Conservation (phyloP, 1,139 yeast species). For the Barnettozyma hawaiiensis region DNA sequence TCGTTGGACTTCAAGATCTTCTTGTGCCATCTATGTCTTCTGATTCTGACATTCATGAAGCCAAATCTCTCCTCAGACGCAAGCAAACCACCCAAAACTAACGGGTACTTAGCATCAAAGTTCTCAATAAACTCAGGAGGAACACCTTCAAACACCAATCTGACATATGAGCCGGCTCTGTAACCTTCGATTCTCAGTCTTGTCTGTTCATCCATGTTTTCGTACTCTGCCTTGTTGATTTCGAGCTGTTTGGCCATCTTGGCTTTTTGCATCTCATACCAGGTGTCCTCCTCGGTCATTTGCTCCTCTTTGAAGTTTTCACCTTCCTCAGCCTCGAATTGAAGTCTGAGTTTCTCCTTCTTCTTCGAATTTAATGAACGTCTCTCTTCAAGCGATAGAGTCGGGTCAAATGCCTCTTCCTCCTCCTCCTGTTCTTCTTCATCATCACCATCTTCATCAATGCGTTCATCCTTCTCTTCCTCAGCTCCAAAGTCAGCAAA, state of each 20-base stretch:
- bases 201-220: slow-evolving; percentile 66
- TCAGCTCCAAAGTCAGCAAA: slow-evolving; percentile 57
- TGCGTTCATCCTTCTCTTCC: slow-evolving; percentile 39
- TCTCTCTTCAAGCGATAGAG: slow-evolving; percentile 54
- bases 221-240: slow-evolving; percentile 77
- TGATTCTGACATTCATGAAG: slow-evolving; percentile 83
- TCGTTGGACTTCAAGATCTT: slow-evolving; percentile 93
- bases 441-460: slow-evolving; percentile 34
- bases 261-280: slow-evolving; percentile 97
- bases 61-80: slow-evolving; percentile 93
- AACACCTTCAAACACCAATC: slow-evolving; percentile 71
- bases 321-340: slow-evolving; percentile 85
- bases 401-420: slow-evolving; percentile 26
- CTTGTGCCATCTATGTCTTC: slow-evolving; percentile 99
- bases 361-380: slow-evolving; percentile 80
- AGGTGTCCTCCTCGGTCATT: slow-evolving; percentile 77
- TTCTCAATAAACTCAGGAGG: slow-evolving; percentile 91
- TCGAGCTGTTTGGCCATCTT: slow-evolving; percentile 95
- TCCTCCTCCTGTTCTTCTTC: slow-evolving; percentile 32
- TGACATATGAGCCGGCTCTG: slow-evolving; percentile 91
- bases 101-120: slow-evolving; percentile 79
- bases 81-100: slow-evolving; percentile 84
- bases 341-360: slow-evolving; percentile 81
- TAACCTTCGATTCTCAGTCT: slow-evolving; percentile 85
- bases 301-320: slow-evolving; percentile 72